A percentile compares a stretch with the other conserved stretches of the same genome.
phyloP scores from a whole-genome alignment of 164 flowering plant species.

The Vitis vinifera region ASM3070453v1 NC_081821.1:7712501-7713000 shows the following conservation, averaged over 20 bases:
- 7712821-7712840: slow-evolving; percentile 82
- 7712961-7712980: slow-evolving; percentile 89
- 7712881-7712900: slow-evolving; percentile 63
- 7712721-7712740: slow-evolving; percentile 92
- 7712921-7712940: slow-evolving; percentile 69
- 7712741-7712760: slow-evolving; percentile 54
- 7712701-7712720: slow-evolving; percentile 77
- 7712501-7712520: slow-evolving; percentile 83
- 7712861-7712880: slow-evolving; percentile 87
- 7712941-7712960: slow-evolving; percentile 81
- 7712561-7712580: slow-evolving; percentile 78
- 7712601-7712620: slow-evolving; percentile 93
- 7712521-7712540: slow-evolving; percentile 69
- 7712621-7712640: slow-evolving; percentile 57
- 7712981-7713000: slow-evolving; percentile 94
- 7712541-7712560: slow-evolving; percentile 87
- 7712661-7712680: slow-evolving; percentile 85
- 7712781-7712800: slow-evolving; percentile 67
- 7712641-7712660: slow-evolving; percentile 86
- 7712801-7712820: slow-evolving; percentile 75
- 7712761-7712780: slow-evolving; percentile 49
- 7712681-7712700: slow-evolving; percentile 77
- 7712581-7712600: slow-evolving; percentile 78
- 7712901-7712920: slow-evolving; percentile 87
- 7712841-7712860: slow-evolving; percentile 86